Conservation (phyloP, 2,329 filamentous ascomycete genomes). For the Cyclaneusma minus region DNA sequence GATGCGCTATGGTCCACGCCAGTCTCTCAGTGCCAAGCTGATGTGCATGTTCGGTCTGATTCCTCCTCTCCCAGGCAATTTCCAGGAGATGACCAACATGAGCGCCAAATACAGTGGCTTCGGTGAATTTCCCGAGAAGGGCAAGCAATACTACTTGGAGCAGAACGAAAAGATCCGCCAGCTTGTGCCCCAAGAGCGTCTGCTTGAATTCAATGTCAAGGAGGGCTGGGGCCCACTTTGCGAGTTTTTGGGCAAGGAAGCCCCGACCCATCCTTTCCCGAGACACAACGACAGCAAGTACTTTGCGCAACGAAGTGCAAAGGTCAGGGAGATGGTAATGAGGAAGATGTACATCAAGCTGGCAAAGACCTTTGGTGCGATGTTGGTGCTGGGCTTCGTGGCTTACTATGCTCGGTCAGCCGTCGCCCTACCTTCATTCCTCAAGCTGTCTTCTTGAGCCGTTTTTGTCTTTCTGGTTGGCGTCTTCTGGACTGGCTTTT, state of each 20-base stretch:
- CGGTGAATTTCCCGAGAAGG: constrained; percentile 4
- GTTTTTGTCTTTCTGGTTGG: too few relatives aligned
- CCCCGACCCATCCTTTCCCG: constrained; percentile 7
- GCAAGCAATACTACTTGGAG: constrained; percentile 2
- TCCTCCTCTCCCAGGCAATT: neutral
- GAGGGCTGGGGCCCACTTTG: constrained; percentile 10
- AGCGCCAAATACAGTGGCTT: neutral
- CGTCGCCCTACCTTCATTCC: too few relatives aligned
- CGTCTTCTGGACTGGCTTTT: too few relatives aligned
- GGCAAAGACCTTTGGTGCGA: neutral
- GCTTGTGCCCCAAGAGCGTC: constrained; percentile 5
- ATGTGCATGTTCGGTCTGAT: neutral
- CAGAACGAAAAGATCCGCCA: constrained; percentile 4
- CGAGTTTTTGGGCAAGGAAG: constrained; percentile 7
- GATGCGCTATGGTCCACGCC: neutral
- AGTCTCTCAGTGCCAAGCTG: neutral
- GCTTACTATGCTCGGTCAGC: too few relatives aligned
- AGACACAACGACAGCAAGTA: constrained; percentile 7
- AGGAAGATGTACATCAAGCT: neutral
- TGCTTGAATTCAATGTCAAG: constrained; percentile 7
- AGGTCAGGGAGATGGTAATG: neutral
- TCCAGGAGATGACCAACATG: constrained; percentile 1
- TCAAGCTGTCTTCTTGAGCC: too few relatives aligned
- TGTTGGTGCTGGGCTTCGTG: too few relatives aligned
- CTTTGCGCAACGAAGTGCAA: neutral